Conservation (phyloP, 495 filamentous ascomycete genomes). For the Rusavskia elegans region DNA sequence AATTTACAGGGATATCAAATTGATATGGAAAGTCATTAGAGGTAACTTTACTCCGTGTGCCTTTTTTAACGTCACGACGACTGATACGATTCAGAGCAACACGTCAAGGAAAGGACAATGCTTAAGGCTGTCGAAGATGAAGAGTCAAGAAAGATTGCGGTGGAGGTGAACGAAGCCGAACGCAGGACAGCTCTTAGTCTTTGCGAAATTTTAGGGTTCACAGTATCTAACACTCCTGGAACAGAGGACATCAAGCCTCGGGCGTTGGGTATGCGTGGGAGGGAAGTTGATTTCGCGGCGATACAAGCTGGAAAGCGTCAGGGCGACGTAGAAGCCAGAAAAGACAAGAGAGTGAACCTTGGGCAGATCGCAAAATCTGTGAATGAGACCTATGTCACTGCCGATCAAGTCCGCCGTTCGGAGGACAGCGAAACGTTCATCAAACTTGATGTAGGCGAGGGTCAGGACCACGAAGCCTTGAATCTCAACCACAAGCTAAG, state of each 20-base stretch:
- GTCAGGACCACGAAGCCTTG: conserved; percentile 9
- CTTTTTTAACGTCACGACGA: not conserved
- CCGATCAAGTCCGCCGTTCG: not conserved
- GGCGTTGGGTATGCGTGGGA: conserved; percentile 14
- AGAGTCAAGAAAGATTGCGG: conserved; percentile 15
- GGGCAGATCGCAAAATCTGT: conserved; percentile 1
- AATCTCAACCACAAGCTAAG: conserved; percentile 16
- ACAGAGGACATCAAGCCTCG: conserved; percentile 15
- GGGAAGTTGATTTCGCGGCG: conserved; percentile 15
- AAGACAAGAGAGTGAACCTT: conserved; percentile 12
- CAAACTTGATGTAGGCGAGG: conserved; percentile 9
- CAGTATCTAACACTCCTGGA: conserved; percentile 12
- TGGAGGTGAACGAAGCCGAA: conserved; percentile 10
- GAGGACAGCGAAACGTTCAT: conserved; percentile 10
- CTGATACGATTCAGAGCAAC: conserved; percentile 9
- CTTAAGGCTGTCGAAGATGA: conserved; percentile 13
- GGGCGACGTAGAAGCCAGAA: conserved; percentile 1
- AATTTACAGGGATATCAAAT: conserved; percentile 14
- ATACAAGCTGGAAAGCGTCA: conserved; percentile 7
- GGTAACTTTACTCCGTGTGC: conserved; percentile 1
- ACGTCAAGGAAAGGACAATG: conserved; percentile 5
- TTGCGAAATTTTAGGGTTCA: conserved; percentile 13
- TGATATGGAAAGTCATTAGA: conserved; percentile 15
- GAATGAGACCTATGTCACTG: conserved; percentile 6
- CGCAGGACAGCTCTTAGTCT: conserved; percentile 10